Base-by-base conservation (phyloP, 257 asterid species). In the Nicotiana paniculata region DNA sequence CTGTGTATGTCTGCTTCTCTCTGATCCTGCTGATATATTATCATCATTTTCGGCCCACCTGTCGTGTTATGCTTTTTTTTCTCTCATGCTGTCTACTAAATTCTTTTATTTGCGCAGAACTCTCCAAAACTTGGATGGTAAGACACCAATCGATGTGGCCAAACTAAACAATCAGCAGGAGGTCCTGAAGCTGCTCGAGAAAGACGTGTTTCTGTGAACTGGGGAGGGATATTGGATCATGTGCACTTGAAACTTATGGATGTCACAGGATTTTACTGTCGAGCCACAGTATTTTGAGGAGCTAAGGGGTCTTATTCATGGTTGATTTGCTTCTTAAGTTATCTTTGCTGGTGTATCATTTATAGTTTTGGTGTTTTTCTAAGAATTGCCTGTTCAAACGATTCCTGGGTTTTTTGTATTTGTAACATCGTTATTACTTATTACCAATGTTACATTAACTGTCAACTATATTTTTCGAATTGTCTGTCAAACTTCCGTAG, bases 101-200 rank as follows among this genome's bases (percentile, higher is more conserved):
- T 74, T 46, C 3, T 18, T 3, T 24, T 24, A n/a, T 79, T 54
- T 51, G 6, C 72, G 78, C 97, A 96, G 99, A 87, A 96, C 99
- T 26, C 97, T 96, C 30, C 99, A 93, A 90, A 96, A 96, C 89
- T 61, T 96, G 91, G 99, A 96, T 70, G 98, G 98, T 2, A 96
- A 96, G 89, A 94, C 99, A 2, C 99, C 99, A 17, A 92, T 96
- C 9, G 99, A 96, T 5, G 99, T 96, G 24, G 98, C 99, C 28
- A 96, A 96, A 88, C 90, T 96, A 66, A 96, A 96, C 67, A 91
- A 90, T 88, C 99, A 96, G 89, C 83, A 88, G 1, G 99, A 93
- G 77, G 97, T 96, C 77, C 91, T 94, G 43, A 88, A 91, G 86
- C 85, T 96, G 90, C 98, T 96, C 4, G 99, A 94, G 92, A 96